Evolutionary conservation across 2,329 filamentous ascomycete species (phyloP).

Genomic region (Rhexocercosporidium sp.): DNA sequence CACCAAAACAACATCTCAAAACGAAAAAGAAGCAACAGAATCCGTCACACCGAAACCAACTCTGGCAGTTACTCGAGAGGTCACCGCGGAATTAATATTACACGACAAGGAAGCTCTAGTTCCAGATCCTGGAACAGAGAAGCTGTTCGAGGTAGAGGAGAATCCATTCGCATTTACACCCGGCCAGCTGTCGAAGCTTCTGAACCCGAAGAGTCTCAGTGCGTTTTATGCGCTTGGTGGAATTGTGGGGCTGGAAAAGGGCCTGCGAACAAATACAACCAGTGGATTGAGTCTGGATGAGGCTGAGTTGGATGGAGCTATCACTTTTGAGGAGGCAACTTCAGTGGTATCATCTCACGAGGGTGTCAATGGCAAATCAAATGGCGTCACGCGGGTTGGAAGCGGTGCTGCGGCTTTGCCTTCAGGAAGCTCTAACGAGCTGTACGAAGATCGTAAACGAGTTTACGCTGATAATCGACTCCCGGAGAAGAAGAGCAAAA

Average conservation of each 20-base stretch:
- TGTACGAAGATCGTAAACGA: neutral
- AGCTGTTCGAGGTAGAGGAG: conserved; percentile 61
- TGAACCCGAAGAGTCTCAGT: conserved; percentile 75
- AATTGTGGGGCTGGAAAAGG: conserved; percentile 72
- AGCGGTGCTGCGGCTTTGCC: neutral
- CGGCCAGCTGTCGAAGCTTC: conserved; percentile 72
- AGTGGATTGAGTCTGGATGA: conserved; percentile 75
- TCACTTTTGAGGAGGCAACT: conserved; percentile 57
- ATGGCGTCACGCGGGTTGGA: neutral
- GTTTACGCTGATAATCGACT: conserved; percentile 69
- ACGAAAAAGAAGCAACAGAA: conserved; percentile 1
- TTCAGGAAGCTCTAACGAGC: neutral
- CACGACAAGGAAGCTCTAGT: conserved; percentile 6
- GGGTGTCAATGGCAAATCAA: neutral
- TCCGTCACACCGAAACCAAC: neutral
- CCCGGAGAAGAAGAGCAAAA: conserved; percentile 68
- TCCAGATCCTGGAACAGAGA: conserved; percentile 8
- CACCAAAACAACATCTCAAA: neutral
- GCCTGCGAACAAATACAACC: conserved; percentile 66
- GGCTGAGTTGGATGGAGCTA: conserved; percentile 58
- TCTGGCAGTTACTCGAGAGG: conserved; percentile 1
- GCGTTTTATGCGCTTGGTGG: conserved; percentile 77
- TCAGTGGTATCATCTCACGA: neutral
- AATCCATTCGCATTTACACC: conserved; percentile 75
- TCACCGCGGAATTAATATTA: conserved; percentile 3